Percentiles rank a stretch among this genome's conserved stretches.
These are phyloP conservation scores for Cornus florida DNA, from an alignment of 148 eudicot genomes.

Conservation along the genomic window DNA sequence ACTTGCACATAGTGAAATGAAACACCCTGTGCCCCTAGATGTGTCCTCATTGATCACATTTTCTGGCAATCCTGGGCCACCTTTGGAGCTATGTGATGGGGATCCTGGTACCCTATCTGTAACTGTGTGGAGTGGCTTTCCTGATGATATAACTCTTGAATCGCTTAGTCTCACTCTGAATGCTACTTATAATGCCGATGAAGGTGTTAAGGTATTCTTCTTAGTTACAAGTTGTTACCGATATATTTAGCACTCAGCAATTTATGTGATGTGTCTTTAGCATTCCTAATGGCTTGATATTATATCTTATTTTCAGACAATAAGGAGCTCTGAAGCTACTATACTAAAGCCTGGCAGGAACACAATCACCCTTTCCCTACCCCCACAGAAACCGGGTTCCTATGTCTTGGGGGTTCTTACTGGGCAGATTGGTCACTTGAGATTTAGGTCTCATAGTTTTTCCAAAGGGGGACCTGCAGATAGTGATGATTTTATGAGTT, in stretches of 20 bases:
- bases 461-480: constrained; percentile 93
- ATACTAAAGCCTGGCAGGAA: constrained; percentile 86
- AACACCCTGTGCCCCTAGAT: constrained; percentile 90
- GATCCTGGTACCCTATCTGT: constrained; percentile 90
- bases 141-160: constrained; percentile 93
- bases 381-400: constrained; percentile 98
- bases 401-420: constrained; percentile 96
- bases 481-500: constrained; percentile 97
- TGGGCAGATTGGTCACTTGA: constrained; percentile 92
- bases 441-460: constrained; percentile 96
- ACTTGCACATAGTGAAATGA: constrained; percentile 92
- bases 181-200: constrained; percentile 87
- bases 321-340: constrained; percentile 67
- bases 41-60: constrained; percentile 93
- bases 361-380: constrained; percentile 67
- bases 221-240: background rate
- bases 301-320: constrained; percentile 46
- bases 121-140: constrained; percentile 95
- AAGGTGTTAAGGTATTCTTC: constrained; percentile 80
- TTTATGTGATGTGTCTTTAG: constrained; percentile 7
- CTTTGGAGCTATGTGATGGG: constrained; percentile 86
- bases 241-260: background rate
- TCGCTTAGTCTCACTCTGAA: constrained; percentile 83
- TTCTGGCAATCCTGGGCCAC: constrained; percentile 84
- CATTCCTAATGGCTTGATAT: constrained; percentile 9